Evolutionary conservation across 192 early-diverging fungal genomes (phyloP).

Genomic region (Anaeromyces robustus): DNA sequence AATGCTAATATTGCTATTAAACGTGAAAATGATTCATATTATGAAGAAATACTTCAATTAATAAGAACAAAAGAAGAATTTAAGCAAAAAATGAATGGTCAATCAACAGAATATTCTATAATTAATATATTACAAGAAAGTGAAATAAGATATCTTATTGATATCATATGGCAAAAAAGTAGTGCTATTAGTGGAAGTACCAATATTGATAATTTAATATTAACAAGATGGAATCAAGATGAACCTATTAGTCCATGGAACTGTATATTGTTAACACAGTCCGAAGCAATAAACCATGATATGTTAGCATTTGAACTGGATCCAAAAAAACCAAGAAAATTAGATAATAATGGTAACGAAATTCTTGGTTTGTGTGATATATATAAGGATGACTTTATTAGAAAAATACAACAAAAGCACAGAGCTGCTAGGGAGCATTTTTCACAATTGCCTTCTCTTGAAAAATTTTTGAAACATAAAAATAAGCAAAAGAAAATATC

Average conservation of each 20-base stretch:
- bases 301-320: neutral
- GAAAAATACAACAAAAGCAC: constrained; percentile 29
- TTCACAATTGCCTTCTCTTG: constrained; percentile 26
- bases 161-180: constrained; percentile 32
- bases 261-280: constrained; percentile 31
- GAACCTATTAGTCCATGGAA: constrained; percentile 34
- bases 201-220: constrained; percentile 20
- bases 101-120: constrained; percentile 14
- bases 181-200: constrained; percentile 20
- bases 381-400: constrained; percentile 32
- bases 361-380: constrained; percentile 9
- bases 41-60: constrained; percentile 24
- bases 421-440: constrained; percentile 27
- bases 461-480: constrained; percentile 18
- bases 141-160: constrained; percentile 35
- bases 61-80: constrained; percentile 22
- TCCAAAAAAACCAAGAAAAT: neutral
- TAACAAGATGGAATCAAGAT: constrained; percentile 27
- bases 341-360: constrained; percentile 5
- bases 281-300: constrained; percentile 38
- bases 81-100: constrained; percentile 5
- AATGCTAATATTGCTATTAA: constrained; percentile 27
- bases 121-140: constrained; percentile 31
- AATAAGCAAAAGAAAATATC: constrained; percentile 3
- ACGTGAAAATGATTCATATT: constrained; percentile 31